These are phyloP conservation scores for Geum urbanum DNA, from an alignment of 306 rosid species.

Conservation along the genomic window DNA sequence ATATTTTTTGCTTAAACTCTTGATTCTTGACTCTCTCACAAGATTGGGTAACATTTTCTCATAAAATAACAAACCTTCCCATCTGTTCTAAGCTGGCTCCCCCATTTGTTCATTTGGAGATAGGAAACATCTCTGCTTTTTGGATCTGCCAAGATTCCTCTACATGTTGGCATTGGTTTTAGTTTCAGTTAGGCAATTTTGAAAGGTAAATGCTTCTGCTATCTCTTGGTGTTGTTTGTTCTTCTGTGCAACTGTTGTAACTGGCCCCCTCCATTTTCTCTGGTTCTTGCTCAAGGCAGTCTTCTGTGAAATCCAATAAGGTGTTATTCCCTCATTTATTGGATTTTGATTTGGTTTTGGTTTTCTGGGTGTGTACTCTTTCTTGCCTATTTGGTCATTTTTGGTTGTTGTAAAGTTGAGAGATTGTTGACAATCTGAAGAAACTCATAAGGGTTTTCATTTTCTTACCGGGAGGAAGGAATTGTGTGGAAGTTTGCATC, in stretches of 20 bases:
- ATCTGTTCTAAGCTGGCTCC: conserved; percentile 32
- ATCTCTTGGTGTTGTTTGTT: conserved; percentile 15
- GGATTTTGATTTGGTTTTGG: conserved; percentile 15
- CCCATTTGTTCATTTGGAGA: conserved; percentile 31
- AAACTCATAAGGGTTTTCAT: conserved; percentile 4
- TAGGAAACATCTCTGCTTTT: conserved; percentile 25
- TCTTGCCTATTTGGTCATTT: conserved; percentile 20
- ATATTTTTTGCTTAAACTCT: conserved; percentile 2
- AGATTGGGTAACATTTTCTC: conserved; percentile 37
- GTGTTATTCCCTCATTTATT: conserved; percentile 24
- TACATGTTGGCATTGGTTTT: conserved; percentile 28
- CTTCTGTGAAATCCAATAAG: conserved; percentile 33
- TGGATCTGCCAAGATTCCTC: conserved; percentile 44
- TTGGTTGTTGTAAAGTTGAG: conserved; percentile 21
- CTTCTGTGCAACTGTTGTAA: conserved; percentile 12
- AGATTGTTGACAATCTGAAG: conserved; percentile 21
- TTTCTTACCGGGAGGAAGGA: conserved; percentile 8
- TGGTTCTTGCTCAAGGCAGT: conserved; percentile 11
- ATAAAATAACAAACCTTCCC: conserved; percentile 28
- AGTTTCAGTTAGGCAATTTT: conserved; percentile 27
- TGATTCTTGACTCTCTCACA: conserved; percentile 41
- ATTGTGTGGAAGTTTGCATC: conserved; percentile 27
- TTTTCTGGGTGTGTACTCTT: conserved; percentile 28
- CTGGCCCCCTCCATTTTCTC: conserved; percentile 28
- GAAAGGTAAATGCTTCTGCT: conserved; percentile 19